A percentile compares a stretch with the other conserved stretches of the same genome.
Conservation (phyloP, 2,329 filamentous ascomycete genomes). For the Endocalyx cinctus region DNA sequence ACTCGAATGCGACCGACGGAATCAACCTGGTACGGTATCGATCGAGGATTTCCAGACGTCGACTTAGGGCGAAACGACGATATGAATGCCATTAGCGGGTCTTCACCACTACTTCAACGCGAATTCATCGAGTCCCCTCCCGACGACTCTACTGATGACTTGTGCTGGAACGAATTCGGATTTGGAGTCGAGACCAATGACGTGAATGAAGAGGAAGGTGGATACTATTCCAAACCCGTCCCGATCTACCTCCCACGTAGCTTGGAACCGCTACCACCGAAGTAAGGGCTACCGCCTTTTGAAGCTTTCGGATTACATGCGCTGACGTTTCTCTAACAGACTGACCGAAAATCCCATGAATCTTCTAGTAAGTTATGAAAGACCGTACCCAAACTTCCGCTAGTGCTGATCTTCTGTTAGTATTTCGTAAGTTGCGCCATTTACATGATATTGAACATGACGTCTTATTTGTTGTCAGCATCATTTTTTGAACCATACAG, state of each 20-base stretch:
- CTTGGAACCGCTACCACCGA: constrained; percentile 43
- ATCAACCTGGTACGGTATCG: constrained; percentile 61
- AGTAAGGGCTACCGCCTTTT: constrained; percentile 27
- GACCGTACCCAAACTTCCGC: too few species aligned
- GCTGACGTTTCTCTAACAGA: constrained; percentile 38
- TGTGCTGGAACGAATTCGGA: constrained; percentile 38
- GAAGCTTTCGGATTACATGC: too few species aligned
- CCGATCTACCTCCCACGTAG: constrained; percentile 49
- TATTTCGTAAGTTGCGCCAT: constrained; percentile 40
- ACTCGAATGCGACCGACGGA: constrained; percentile 25
- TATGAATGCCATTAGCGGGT: constrained; percentile 53
- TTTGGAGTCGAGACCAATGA: constrained; percentile 43
- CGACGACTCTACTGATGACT: constrained; percentile 30
- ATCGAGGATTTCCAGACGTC: constrained; percentile 63
- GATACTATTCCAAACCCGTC: constrained; percentile 68
- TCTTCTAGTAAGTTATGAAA: constrained; percentile 53
- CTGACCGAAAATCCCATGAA: constrained; percentile 74
- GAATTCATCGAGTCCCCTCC: constrained; percentile 21
- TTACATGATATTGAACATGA: constrained; percentile 1
- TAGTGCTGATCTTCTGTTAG: too few species aligned
- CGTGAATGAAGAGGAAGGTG: constrained; percentile 52
- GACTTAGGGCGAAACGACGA: constrained; percentile 72
- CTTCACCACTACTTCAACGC: constrained; percentile 25
- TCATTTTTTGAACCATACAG: constrained; percentile 74
- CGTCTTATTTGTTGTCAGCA: constrained; percentile 37